Evolutionary conservation across 306 rosid genomes (phyloP), one percentile per base, ranked within the genome.

Genomic region (Lathyrus oleraceus): DNA sequence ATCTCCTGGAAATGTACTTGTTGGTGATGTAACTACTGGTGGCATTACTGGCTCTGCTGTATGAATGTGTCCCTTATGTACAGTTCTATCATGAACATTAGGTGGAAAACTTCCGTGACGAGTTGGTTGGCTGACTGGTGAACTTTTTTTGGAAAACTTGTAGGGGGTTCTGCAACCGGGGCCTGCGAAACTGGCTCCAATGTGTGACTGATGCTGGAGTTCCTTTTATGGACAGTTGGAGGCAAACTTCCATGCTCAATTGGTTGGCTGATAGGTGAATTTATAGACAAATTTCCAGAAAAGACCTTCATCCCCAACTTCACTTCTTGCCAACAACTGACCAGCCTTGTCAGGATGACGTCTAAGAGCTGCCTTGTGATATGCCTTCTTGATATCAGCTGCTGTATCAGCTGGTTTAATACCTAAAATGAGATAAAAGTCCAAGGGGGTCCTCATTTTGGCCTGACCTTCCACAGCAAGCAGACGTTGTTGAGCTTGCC

Each of bases 181-280:
- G 82, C 95, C 65, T 84, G 83, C 38, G 78, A 56, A 45, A 52
- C 19, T 67, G 81, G 61, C 60, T 68, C 66, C 4, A 21, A 38
- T 21, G 66, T 44, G 71, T 85, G 87, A 84, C 72, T 82, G 17
- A 17, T 57, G 42, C 44, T 79, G 63, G 74, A 71, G 69, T 72
- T 79, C 47, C 78, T 70, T 62, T 52, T 73, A 27, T 60, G 74
- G 36, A 69, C 15, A 61, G 30, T 58, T 47, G 86, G 82, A 38
- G 97, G 90, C 25, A 82, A 77, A 72, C 75, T 77, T 65, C 71
- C 87, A 57, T 83, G 89, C 47, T 47, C 21, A 23, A 69, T 70
- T 49, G 92, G 86, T 7, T 70, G 82, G 66, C 76, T 74, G 65
- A 66, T 72, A 32, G 98, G 87, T 65, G 95, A 76, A 73, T 47